These are phyloP conservation scores for Fusarium nematophilum DNA, from an alignment of 2,329 filamentous ascomycete genomes.

Conservation along the genomic window DNA sequence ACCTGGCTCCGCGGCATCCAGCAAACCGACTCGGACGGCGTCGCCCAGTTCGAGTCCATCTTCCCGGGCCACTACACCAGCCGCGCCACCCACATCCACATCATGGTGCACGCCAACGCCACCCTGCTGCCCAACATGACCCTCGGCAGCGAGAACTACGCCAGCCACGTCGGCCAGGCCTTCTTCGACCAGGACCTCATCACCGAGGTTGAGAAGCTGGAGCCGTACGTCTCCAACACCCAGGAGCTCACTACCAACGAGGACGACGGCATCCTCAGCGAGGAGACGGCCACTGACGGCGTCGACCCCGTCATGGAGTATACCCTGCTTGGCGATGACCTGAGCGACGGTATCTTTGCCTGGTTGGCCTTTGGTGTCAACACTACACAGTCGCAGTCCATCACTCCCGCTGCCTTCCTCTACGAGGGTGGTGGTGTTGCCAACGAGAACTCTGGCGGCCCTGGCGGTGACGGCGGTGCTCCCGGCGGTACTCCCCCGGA, in stretches of 20 bases:
- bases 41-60: constrained; percentile 56
- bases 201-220: constrained; percentile 58
- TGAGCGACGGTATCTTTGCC: constrained; percentile 63
- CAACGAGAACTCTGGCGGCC: constrained; percentile 38
- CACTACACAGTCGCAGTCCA: constrained; percentile 35
- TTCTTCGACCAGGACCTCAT: constrained; percentile 72
- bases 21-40: constrained; percentile 54
- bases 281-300: constrained; percentile 58
- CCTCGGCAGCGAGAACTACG: constrained; percentile 49
- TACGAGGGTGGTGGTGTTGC: constrained; percentile 39
- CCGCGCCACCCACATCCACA: constrained; percentile 61
- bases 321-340: constrained; percentile 63
- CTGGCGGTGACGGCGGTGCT: no score
- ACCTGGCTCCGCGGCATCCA: constrained; percentile 54
- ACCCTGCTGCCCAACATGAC: constrained; percentile 49
- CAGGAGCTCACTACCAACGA: constrained; percentile 62
- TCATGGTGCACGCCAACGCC: constrained; percentile 53
- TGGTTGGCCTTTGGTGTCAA: constrained; percentile 67
- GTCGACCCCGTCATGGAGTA: constrained; percentile 71
- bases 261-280: constrained; percentile 60
- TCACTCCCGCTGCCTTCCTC: constrained; percentile 32
- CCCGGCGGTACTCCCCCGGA: no score
- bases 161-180: constrained; percentile 72
- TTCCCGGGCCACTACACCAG: constrained; percentile 59
- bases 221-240: constrained; percentile 61